Conservation (phyloP, 1,284 basidiomycete genomes). For the Ganoderma sp. region DNA sequence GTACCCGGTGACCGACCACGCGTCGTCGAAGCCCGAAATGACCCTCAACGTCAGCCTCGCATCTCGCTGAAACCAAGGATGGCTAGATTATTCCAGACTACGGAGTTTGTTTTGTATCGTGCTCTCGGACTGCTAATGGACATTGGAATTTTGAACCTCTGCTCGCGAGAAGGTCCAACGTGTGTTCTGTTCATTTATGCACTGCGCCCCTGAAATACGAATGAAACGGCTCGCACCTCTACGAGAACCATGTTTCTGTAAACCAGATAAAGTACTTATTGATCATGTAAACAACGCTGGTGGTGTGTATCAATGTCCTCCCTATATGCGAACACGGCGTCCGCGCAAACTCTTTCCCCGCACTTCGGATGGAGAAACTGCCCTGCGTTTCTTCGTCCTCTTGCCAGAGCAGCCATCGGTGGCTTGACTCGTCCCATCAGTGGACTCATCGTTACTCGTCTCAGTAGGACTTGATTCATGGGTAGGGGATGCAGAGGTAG, state of each 20-base stretch:
- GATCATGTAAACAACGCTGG: background rate
- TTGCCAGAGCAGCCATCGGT: background rate
- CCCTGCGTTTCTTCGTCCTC: background rate
- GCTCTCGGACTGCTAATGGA: too few species aligned
- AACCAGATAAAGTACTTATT: too few species aligned
- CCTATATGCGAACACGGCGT: background rate
- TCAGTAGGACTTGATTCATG: background rate
- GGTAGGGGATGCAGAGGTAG: background rate
- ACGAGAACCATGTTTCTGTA: too few species aligned
- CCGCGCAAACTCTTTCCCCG: background rate
- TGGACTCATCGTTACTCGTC: background rate
- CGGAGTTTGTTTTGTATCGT: too few species aligned
- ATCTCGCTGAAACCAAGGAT: background rate
- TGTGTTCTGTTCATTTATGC: too few species aligned
- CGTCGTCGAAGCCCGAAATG: constrained; percentile 27
- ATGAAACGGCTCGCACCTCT: too few species aligned
- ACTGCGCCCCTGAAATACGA: too few species aligned
- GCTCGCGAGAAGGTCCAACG: too few species aligned
- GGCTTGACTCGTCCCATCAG: background rate
- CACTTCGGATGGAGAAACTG: background rate
- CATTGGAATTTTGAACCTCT: too few species aligned
- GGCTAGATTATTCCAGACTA: too few species aligned
- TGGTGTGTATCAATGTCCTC: background rate
- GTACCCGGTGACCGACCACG: constrained; percentile 29
- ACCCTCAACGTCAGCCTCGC: constrained; percentile 20